Conservation (phyloP, 108 stramenopile species). For the Nitzschia sp. region DNA sequence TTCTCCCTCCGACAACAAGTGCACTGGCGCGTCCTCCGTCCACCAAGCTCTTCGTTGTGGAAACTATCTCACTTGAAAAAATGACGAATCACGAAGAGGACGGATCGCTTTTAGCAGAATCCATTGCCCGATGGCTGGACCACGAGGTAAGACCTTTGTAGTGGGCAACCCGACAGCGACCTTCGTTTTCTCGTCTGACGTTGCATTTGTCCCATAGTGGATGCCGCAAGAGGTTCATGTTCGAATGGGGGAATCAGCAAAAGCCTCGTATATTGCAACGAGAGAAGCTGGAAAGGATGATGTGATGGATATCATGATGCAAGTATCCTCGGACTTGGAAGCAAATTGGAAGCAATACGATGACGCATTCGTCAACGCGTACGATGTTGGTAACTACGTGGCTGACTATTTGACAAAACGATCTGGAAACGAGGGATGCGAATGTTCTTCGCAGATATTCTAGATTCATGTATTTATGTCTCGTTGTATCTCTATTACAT, state of each 20-base stretch:
- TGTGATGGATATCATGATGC: constrained; percentile 76
- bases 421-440: constrained; percentile 73
- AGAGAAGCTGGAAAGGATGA: constrained; percentile 56
- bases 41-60: neutral
- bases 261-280: constrained; percentile 60
- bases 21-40: neutral
- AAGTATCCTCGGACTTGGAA: constrained; percentile 64
- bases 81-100: constrained; percentile 61
- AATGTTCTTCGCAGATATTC: constrained; percentile 64
- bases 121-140: constrained; percentile 71
- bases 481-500: no score
- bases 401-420: constrained; percentile 73
- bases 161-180: neutral
- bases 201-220: no score
- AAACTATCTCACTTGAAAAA: constrained; percentile 6
- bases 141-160: constrained; percentile 45
- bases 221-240: constrained; percentile 82
- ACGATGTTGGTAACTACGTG: constrained; percentile 84
- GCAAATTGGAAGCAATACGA: constrained; percentile 72
- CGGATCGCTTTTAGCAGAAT: constrained; percentile 61
- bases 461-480: neutral
- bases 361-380: constrained; percentile 88
- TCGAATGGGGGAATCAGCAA: constrained; percentile 70
- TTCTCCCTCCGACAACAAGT: neutral
- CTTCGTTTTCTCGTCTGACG: neutral